phyloP scores from a whole-genome alignment of 1,284 basidiomycete species.

The Heterobasidion occidentale region DNA sequence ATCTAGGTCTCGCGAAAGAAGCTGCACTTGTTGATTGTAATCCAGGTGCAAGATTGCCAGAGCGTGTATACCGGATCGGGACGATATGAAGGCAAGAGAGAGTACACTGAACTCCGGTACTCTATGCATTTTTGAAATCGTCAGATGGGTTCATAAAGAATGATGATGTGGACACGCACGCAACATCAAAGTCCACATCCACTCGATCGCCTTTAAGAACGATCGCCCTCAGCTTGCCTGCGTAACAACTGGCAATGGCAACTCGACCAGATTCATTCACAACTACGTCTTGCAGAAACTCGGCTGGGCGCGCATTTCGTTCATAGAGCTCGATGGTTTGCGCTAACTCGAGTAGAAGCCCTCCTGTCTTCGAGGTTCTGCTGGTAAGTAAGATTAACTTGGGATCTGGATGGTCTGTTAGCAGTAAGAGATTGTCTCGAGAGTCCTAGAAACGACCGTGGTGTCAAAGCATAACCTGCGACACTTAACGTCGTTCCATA shows the following conservation, averaged over 20 bases:
- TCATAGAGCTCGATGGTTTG: conserved; percentile 47
- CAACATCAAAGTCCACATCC: conserved; percentile 51
- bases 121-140: conserved; percentile 28
- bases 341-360: conserved; percentile 28
- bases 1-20: conserved; percentile 51
- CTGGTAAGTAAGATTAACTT: conserved; percentile 53
- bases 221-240: conserved; percentile 60
- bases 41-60: conserved; percentile 68
- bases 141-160: neutral
- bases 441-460: conserved; percentile 28
- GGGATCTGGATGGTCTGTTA: conserved; percentile 69
- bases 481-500: conserved; percentile 21
- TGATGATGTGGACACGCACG: conserved; percentile 36
- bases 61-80: conserved; percentile 34
- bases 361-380: conserved; percentile 27
- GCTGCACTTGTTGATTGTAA: conserved; percentile 50
- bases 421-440: conserved; percentile 47
- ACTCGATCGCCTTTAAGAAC: conserved; percentile 43
- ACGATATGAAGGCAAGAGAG: conserved; percentile 58
- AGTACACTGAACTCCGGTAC: conserved; percentile 72
- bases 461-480: conserved; percentile 3
- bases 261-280: conserved; percentile 53
- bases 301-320: conserved; percentile 45
- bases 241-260: conserved; percentile 58
- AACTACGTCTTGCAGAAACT: conserved; percentile 59